phyloP scores from a whole-genome alignment of 2,329 filamentous ascomycete species.

The Zelopaecilomyces penicillatus region DNA sequence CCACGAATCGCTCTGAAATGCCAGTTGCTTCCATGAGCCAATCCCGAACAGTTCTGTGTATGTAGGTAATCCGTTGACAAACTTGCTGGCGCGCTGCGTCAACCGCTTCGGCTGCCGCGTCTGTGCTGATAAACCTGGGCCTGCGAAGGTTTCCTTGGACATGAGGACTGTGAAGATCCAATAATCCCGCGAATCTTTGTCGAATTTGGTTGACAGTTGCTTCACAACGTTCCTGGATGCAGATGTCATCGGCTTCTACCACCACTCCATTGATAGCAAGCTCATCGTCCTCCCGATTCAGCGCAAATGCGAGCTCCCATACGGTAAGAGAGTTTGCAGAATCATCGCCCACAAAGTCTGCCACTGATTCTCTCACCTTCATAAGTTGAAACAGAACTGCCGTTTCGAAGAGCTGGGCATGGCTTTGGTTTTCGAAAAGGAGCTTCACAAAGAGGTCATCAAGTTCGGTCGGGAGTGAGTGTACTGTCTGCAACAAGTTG shows the following conservation, averaged over 20 bases:
- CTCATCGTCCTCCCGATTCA: constrained; percentile 13
- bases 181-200: constrained; percentile 17
- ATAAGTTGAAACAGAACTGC: constrained; percentile 22
- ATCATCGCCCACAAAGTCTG: constrained; percentile 25
- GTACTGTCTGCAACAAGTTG: constrained; percentile 6
- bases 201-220: constrained; percentile 9
- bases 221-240: constrained; percentile 13
- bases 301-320: constrained; percentile 26
- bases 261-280: constrained; percentile 10
- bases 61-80: constrained; percentile 20
- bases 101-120: neutral
- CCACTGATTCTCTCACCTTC: constrained; percentile 21
- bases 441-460: constrained; percentile 22
- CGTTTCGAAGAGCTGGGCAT: constrained; percentile 12
- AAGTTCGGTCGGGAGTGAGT: constrained; percentile 17
- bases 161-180: constrained; percentile 16
- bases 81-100: constrained; percentile 5
- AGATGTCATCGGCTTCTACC: constrained; percentile 13
- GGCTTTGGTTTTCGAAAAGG: constrained; percentile 19
- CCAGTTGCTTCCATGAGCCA: constrained; percentile 19
- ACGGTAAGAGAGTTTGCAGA: constrained; percentile 21
- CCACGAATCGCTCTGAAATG: constrained; percentile 13
- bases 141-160: constrained; percentile 10
- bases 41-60: constrained; percentile 27
- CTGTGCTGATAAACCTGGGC: constrained; percentile 7